These are phyloP conservation scores for Flaveria bidentis DNA, from an alignment of 129 eudicot species.

Conservation along the genomic window DNA sequence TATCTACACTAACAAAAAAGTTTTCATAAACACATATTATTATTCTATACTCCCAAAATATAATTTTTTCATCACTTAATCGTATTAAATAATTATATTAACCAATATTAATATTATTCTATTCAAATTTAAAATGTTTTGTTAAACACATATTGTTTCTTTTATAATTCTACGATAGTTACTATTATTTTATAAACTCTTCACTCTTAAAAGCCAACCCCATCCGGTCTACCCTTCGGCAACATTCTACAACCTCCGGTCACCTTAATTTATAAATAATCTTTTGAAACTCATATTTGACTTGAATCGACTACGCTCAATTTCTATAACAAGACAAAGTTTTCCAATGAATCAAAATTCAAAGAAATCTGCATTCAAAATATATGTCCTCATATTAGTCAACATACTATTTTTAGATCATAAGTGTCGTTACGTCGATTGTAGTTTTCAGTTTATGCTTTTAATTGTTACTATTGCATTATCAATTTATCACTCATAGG, in stretches of 20 bases:
- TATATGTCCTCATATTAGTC: not conserved
- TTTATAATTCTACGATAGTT: no score
- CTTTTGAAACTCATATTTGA: not conserved
- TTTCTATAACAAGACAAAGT: not conserved
- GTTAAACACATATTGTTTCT: no score
- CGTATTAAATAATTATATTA: no score
- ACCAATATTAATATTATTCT: no score
- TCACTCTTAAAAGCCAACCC: no score
- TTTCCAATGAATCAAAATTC: not conserved
- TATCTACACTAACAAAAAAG: no score
- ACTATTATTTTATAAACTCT: no score
- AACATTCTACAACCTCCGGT: not conserved
- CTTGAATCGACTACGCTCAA: not conserved
- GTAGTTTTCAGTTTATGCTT: not conserved
- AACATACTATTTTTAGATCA: not conserved
- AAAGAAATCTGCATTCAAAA: conserved; percentile 1
- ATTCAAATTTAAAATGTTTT: no score
- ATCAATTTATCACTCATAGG: not conserved
- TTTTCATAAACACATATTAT: no score
- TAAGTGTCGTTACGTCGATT: not conserved
- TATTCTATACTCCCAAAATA: no score
- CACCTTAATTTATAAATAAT: not conserved
- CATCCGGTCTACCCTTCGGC: not conserved
- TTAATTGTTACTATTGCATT: not conserved
- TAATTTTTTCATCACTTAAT: no score